phyloP scores from a whole-genome alignment of 164 flowering plant species.

The Buxus sempervirens region DNA sequence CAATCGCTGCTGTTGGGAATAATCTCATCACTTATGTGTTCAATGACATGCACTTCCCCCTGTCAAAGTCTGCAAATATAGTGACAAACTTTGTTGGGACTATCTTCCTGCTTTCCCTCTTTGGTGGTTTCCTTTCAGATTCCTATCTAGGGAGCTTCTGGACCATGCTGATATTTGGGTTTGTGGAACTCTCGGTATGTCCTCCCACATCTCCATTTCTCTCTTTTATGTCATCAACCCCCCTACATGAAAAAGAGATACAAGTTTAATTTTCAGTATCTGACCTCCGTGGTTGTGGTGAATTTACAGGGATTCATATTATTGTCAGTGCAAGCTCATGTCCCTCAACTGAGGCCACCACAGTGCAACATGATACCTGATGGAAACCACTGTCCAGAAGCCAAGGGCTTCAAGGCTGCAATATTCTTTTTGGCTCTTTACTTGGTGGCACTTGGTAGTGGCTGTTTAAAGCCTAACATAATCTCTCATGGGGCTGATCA shows the following conservation, averaged over 20 bases:
- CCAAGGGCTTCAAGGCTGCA: constrained; percentile 48
- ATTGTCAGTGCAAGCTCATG: constrained; percentile 89
- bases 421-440: constrained; percentile 61
- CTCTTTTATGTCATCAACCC: not conserved
- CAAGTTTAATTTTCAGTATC: not conserved
- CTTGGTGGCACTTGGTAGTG: constrained; percentile 89
- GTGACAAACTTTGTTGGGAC: constrained; percentile 96
- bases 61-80: constrained; percentile 76
- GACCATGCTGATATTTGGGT: constrained; percentile 90
- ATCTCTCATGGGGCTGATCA: constrained; percentile 95
- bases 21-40: constrained; percentile 85
- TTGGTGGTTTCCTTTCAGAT: constrained; percentile 91
- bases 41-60: constrained; percentile 83
- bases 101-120: constrained; percentile 70
- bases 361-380: constrained; percentile 51
- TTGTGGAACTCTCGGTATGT: constrained; percentile 86
- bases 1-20: constrained; percentile 90
- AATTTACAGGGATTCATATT: constrained; percentile 59
- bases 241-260: not conserved
- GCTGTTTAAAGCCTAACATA: constrained; percentile 94
- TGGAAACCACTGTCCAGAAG: constrained; percentile 34
- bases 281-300: not conserved
- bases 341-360: constrained; percentile 81
- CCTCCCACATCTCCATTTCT: not conserved
- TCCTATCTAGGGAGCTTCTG: constrained; percentile 90